Base-by-base conservation (phyloP, 257 asterid species). In the Knoxia roxburghii region DNA sequence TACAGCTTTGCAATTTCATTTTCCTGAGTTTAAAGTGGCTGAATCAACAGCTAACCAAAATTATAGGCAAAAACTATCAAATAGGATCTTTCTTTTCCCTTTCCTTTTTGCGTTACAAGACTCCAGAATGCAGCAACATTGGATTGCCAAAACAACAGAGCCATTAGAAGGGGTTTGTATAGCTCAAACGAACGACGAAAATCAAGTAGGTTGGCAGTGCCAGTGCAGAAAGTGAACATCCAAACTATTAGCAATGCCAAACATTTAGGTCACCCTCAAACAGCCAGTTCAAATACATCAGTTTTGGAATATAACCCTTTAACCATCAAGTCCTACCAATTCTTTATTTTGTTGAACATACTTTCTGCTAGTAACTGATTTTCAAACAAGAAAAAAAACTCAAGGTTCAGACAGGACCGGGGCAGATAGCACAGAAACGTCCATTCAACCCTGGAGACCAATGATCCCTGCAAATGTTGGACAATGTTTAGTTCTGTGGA, bases 381-480 rank as follows among this genome's bases (percentile, higher is more conserved):
- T 51, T 41, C 18, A 17, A 27, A 50, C n/a, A n/a, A 45, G 40
- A 26, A 58, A 26, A 58, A 46, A 65, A 15, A 33, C 52, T 14
- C 35, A 7, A 39, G 5, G 41, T 50, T 64, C 65, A 7, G 63
- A 26, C 72, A 51, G 67, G 48, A 49, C 40, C 51, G 4, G 37
- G 43, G 65, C 26, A 20, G 26, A 60, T 5, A 37, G 33, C 24
- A 12, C 35, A 61, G 15, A 48, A 52, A 68, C 3, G 58, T 17
- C 76, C 40, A 15, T 52, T 89, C 85, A 91, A 73, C 90, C 96
- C 83, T 89, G 96, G 77, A 91, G 94, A 6, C 98, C 98, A 18
- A 91, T 91, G 73, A 91, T 83, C 75, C 98, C 98, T 91, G 87
- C 86, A 83, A 66, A 73, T 50, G 46, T 75, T 59, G 40, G 35